A percentile compares a stretch with the other conserved stretches of the same genome.
Evolutionary conservation across 2,329 filamentous ascomycete genomes (phyloP).

Genomic region (Stagonosporopsis chrysanthemi): DNA sequence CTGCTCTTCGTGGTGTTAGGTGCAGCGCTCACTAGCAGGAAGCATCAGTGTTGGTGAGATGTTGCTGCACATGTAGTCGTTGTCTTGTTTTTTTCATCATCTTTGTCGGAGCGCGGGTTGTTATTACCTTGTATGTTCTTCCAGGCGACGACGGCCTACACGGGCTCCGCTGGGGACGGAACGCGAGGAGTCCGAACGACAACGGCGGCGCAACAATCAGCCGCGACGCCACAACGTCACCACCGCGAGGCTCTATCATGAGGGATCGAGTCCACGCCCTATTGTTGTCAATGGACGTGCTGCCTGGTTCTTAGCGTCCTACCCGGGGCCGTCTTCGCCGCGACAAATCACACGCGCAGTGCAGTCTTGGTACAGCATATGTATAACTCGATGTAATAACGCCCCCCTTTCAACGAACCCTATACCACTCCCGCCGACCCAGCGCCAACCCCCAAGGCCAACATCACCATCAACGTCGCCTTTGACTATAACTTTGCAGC

Average conservation of each 20-base stretch:
- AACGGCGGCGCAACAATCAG: background rate
- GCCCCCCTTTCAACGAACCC: too few relatives aligned
- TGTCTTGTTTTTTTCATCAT: background rate
- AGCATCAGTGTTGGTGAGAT: background rate
- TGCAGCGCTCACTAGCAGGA: background rate
- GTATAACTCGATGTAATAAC: too few relatives aligned
- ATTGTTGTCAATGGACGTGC: background rate
- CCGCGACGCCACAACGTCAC: conserved; percentile 3
- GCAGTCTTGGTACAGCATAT: too few relatives aligned
- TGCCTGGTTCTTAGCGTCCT: background rate
- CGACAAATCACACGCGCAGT: too few relatives aligned
- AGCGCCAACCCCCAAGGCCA: too few relatives aligned
- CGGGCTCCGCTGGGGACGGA: background rate
- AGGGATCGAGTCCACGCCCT: background rate
- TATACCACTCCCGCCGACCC: too few relatives aligned
- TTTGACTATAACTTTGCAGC: too few relatives aligned
- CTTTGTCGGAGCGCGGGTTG: too few relatives aligned
- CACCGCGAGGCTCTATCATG: background rate
- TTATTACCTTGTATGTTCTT: background rate
- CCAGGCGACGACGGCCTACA: background rate
- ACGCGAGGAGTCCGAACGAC: background rate
- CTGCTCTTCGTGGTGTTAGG: too few relatives aligned
- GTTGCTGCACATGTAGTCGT: background rate
- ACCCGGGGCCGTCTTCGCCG: too few relatives aligned
- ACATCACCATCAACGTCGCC: too few relatives aligned